These are phyloP conservation scores for Barnettozyma californica DNA, from an alignment of 805 yeast genomes.

Conservation along the genomic window DNA sequence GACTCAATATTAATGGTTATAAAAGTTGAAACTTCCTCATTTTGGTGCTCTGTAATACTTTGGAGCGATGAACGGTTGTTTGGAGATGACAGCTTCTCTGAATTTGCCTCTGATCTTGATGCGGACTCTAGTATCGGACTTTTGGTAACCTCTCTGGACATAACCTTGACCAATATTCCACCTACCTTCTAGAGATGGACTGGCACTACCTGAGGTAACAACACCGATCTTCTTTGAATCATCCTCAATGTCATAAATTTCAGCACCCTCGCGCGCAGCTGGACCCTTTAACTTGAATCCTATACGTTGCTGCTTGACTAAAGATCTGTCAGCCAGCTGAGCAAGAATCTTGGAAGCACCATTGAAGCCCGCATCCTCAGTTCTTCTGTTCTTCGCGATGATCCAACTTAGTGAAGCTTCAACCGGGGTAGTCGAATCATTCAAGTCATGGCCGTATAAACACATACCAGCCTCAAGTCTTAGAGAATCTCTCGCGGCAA, in stretches of 20 bases:
- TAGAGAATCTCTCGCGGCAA: conserved; percentile 96
- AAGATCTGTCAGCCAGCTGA: conserved; percentile 64
- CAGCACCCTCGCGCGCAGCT: conserved; percentile 81
- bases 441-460: conserved; percentile 88
- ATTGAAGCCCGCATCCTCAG: conserved; percentile 50
- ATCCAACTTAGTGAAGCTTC: conserved; percentile 90
- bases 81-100: conserved; percentile 69
- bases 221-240: conserved; percentile 45
- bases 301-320: conserved; percentile 56
- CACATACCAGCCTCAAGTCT: conserved; percentile 99
- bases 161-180: conserved; percentile 90
- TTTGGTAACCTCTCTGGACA: conserved; percentile 62
- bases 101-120: conserved; percentile 81
- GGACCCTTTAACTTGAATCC: conserved; percentile 78
- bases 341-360: conserved; percentile 66
- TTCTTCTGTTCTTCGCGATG: conserved; percentile 74
- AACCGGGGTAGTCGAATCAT: conserved; percentile 75
- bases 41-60: conserved; percentile 51
- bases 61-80: conserved; percentile 79
- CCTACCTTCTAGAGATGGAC: conserved; percentile 62
- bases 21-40: neutral
- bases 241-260: conserved; percentile 52
- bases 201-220: conserved; percentile 58
- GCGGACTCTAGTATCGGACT: conserved; percentile 65
- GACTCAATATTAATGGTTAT: neutral